A percentile compares a stretch with the other conserved stretches of the same genome.
Evolutionary conservation across 805 yeast genomes (phyloP).

Genomic region (Lipomyces spencermartinsiae): DNA sequence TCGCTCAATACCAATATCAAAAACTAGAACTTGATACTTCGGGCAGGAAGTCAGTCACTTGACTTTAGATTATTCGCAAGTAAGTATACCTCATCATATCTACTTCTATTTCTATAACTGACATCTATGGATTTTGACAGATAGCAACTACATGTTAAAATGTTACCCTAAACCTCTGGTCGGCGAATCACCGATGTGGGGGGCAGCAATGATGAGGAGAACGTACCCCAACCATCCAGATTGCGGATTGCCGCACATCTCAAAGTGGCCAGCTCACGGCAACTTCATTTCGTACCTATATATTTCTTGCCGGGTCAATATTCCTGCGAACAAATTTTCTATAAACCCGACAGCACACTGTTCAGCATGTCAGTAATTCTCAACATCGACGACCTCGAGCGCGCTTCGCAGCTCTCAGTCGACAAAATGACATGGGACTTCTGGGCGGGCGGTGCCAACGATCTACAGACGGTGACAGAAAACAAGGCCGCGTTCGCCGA

Average conservation of each 20-base stretch:
- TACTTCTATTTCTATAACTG: neutral
- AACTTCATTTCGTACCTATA: neutral
- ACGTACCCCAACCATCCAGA: neutral
- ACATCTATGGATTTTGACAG: no score
- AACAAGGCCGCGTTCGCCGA: constrained; percentile 78
- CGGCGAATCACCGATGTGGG: no score
- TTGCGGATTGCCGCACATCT: neutral
- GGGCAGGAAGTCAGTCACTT: neutral
- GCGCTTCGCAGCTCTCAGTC: constrained; percentile 20
- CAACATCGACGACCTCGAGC: constrained; percentile 36
- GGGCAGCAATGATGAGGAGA: no score
- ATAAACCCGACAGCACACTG: neutral
- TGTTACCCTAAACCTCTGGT: neutral
- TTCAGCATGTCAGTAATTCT: constrained; percentile 3
- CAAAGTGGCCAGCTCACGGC: neutral
- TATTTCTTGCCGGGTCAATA: neutral
- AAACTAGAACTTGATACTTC: no score
- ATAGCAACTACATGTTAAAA: no score
- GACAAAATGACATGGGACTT: constrained; percentile 36
- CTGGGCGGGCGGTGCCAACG: constrained; percentile 41
- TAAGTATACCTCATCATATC: neutral
- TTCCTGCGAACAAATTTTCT: neutral
- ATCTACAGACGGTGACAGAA: constrained; percentile 61
- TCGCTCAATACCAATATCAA: neutral
- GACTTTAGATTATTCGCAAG: no score